Conservation (phyloP, 2,329 filamentous ascomycete species). For the Basipetospora chlamydospora region DNA sequence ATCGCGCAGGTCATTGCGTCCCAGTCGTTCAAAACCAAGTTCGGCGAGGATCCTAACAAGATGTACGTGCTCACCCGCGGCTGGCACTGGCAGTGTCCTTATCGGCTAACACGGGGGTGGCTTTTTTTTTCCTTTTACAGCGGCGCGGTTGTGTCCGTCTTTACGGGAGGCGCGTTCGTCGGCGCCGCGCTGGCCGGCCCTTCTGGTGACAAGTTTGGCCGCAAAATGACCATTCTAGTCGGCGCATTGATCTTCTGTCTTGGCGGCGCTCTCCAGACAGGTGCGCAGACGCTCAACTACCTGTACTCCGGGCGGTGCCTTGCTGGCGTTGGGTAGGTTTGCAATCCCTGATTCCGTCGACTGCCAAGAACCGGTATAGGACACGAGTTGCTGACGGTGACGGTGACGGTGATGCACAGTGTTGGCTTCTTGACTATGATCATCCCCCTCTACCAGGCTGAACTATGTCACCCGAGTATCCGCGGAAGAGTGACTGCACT, state of each 20-base stretch:
- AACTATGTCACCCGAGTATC: conserved; percentile 65
- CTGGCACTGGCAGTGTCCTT: too few relatives aligned
- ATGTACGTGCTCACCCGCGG: neutral
- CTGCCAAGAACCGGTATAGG: neutral
- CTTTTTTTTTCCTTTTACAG: conserved; percentile 18
- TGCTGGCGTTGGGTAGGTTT: conserved; percentile 41
- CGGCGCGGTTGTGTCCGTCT: conserved; percentile 61
- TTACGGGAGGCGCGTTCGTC: conserved; percentile 64
- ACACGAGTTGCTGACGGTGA: too few relatives aligned
- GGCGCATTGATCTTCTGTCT: conserved; percentile 59
- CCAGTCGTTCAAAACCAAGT: conserved; percentile 20
- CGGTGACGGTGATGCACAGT: conserved; percentile 18
- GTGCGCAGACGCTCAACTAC: conserved; percentile 40
- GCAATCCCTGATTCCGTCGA: too few relatives aligned
- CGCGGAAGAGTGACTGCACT: conserved; percentile 60
- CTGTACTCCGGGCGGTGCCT: conserved; percentile 56
- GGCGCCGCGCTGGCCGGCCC: conserved; percentile 52
- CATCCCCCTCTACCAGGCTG: conserved; percentile 57
- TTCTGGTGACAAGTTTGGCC: conserved; percentile 48
- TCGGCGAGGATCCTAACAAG: conserved; percentile 5
- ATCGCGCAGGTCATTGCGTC: conserved; percentile 38
- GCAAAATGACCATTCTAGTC: conserved; percentile 56
- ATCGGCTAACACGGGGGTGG: too few relatives aligned
- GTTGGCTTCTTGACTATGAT: conserved; percentile 27
- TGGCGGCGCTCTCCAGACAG: conserved; percentile 61